Percentiles rank a stretch among this genome's conserved stretches.
These are phyloP conservation scores for Miamiensis avidus DNA, from an alignment of 169 alveolate genomes.

Conservation along the genomic window DNA sequence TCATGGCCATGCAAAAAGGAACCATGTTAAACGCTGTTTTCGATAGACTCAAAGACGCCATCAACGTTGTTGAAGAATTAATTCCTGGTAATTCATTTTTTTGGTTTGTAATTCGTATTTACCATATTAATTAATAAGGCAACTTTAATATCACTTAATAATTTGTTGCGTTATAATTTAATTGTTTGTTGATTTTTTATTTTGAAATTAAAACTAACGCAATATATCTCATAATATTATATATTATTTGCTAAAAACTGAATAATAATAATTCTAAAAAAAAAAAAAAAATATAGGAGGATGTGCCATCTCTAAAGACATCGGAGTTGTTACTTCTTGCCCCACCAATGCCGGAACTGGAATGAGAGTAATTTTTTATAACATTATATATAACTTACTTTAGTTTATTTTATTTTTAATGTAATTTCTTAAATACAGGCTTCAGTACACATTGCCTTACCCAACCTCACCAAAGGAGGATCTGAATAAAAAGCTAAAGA, in stretches of 20 bases:
- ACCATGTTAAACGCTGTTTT: conserved; percentile 28
- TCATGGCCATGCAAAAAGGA: conserved; percentile 51
- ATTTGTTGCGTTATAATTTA: background rate
- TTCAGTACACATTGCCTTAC: background rate
- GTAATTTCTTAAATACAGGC: background rate
- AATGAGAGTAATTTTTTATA: background rate
- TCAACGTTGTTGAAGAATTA: conserved; percentile 26
- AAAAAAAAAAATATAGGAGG: background rate
- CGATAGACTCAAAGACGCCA: conserved; percentile 18
- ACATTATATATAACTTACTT: background rate
- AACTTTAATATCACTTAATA: too few species aligned
- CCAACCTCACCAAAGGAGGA: background rate
- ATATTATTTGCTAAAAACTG: too few species aligned
- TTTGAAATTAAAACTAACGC: too few species aligned
- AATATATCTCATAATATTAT: too few species aligned
- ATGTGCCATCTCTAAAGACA: conserved; percentile 27
- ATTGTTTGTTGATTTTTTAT: background rate
- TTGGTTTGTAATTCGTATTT: too few species aligned
- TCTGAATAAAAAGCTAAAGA: background rate
- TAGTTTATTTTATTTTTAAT: too few species aligned
- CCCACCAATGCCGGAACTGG: conserved; percentile 23
- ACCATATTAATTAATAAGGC: too few species aligned
- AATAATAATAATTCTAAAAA: too few species aligned
- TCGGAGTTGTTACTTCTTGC: conserved; percentile 40
- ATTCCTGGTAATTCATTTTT: background rate